Percentiles rank a stretch among this genome's conserved stretches.
These are phyloP conservation scores for Aspergillus fructus DNA, from an alignment of 2,329 filamentous ascomycete genomes.

Conservation along the genomic window DNA sequence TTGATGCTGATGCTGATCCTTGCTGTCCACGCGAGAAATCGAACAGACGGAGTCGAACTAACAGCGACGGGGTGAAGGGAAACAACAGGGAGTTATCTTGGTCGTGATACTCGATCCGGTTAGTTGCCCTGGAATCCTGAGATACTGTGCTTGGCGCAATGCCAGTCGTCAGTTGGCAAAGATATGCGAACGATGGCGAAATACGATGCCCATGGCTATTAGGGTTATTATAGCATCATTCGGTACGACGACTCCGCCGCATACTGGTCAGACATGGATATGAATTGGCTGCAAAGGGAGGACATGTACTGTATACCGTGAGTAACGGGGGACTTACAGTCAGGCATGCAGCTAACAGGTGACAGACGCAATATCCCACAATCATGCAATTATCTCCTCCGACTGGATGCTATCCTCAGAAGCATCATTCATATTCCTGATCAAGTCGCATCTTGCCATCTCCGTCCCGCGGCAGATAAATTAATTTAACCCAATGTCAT, in stretches of 20 bases:
- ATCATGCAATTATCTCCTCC: background rate
- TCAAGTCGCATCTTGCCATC: background rate
- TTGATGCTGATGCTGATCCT: conserved; percentile 17
- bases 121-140: background rate
- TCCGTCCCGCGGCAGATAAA: background rate
- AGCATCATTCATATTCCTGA: background rate
- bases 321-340: background rate
- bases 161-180: too few species aligned
- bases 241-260: too few species aligned
- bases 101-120: background rate
- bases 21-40: conserved; percentile 21
- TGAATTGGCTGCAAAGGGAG: background rate
- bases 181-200: background rate
- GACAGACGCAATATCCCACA: too few species aligned
- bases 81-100: background rate
- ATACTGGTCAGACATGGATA: background rate
- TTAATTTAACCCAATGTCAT: conserved; percentile 13
- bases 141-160: background rate
- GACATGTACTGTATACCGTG: background rate
- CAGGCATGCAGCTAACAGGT: too few species aligned
- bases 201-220: too few species aligned
- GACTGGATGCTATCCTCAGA: too few species aligned
- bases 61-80: background rate
- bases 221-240: too few species aligned
- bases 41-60: background rate